Evolutionary conservation across 2,329 filamentous ascomycete species (phyloP).

Genomic region (Nigrospora osmanthi): DNA sequence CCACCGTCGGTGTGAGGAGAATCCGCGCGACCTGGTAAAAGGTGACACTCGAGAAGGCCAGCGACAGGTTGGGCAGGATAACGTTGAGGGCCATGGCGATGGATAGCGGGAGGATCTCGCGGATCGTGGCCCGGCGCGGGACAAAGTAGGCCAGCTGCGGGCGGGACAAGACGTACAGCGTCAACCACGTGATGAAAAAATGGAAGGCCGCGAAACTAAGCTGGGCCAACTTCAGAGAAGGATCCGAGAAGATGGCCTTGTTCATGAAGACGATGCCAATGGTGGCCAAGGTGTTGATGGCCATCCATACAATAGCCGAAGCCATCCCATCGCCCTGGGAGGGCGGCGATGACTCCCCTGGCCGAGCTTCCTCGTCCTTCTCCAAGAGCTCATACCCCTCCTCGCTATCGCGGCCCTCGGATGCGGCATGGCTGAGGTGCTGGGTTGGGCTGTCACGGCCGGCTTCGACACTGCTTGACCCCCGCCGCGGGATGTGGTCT

Average conservation of each 20-base stretch:
- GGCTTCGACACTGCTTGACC: too few relatives aligned
- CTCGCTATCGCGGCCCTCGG: conserved; percentile 24
- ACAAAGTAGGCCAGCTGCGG: conserved; percentile 51
- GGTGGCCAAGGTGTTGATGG: conserved; percentile 54
- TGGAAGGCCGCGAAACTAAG: conserved; percentile 62
- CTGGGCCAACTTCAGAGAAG: conserved; percentile 52
- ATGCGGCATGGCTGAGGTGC: too few relatives aligned
- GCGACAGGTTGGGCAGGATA: conserved; percentile 59
- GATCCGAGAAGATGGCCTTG: conserved; percentile 61
- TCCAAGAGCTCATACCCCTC: conserved; percentile 31
- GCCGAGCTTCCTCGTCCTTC: conserved; percentile 21
- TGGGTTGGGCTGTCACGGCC: too few relatives aligned
- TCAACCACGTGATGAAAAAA: conserved; percentile 58
- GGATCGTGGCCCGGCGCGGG: conserved; percentile 45
- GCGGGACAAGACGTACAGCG: conserved; percentile 53
- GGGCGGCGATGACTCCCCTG: conserved; percentile 19
- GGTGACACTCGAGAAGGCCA: conserved; percentile 60
- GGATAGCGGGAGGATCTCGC: conserved; percentile 55
- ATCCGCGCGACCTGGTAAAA: conserved; percentile 66
- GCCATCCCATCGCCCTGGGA: conserved; percentile 22
- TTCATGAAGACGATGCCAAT: conserved; percentile 63
- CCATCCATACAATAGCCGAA: conserved; percentile 45
- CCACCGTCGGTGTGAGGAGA: conserved; percentile 57
- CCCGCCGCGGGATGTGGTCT: too few relatives aligned
- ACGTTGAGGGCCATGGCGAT: conserved; percentile 62